Base-by-base conservation (phyloP, 2,329 filamentous ascomycete species). In the Penicillium oxalicum region DNA sequence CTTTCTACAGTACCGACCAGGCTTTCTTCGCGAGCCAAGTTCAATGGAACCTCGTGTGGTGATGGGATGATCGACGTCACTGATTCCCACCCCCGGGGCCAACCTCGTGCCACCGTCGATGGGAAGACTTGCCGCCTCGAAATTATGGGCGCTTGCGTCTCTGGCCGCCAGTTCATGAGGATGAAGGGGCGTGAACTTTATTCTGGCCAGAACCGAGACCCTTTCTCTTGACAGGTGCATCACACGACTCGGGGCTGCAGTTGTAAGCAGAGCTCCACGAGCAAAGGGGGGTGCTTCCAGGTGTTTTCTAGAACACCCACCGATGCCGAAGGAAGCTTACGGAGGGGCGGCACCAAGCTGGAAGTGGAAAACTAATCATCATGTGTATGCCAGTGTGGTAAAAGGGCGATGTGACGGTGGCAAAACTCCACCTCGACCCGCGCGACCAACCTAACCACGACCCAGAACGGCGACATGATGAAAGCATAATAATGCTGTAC, bases 261-360 rank as follows among this genome's bases (percentile, higher is more conserved):
- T 11, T 11, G 7, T 32, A 36, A 47, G 18, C 18, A 18, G 64
- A 63, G 54, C 59, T 65, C 61, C 57, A 50, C 40, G 38, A 55
- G 18, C 51, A 11, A 32, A 32, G 11, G 4, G 47, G 42, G 50
- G 48, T 44, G 44, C 33, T 68, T 68, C 65, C 58, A 68, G 53
- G 53, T 49, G 59, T 60, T 58, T 68, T 68, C 65, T 67, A 68
- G 65, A 68, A 68, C 44, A 44, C 44, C 33, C 35, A 26, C 33
- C 38, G 39, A 13, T 42, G 28, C 36, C 32, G 32, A 41, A 27
- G 36, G 33, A 43, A 45, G 34, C 50, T 32, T 11, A 32, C 29
- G 29, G 9, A 11, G 9, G 9, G 29, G 9, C 7, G 29, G 29
- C 7, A 32, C 29, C 6, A 7, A 7, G 29, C 8, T 32, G 29